Conservation (phyloP, 1,139 yeast genomes). For the Hyphopichia fennica region DNA sequence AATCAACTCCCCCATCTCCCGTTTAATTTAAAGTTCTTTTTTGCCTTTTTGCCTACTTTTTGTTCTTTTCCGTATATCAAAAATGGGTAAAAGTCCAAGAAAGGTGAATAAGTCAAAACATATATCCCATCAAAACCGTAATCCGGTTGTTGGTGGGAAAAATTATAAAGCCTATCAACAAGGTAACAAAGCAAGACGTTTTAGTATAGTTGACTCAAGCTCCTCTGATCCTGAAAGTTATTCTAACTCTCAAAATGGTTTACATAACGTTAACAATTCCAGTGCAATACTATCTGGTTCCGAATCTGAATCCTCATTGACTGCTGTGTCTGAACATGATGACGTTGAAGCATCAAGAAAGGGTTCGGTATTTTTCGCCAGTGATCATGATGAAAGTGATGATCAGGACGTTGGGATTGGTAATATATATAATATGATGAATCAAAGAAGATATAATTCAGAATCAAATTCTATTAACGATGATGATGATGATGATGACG, state of each 20-base stretch:
- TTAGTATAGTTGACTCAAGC: constrained; percentile 44
- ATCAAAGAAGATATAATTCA: constrained; percentile 1
- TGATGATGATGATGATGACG: constrained; percentile 27
- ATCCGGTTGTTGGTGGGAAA: constrained; percentile 29
- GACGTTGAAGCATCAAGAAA: constrained; percentile 17
- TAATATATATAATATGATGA: constrained; percentile 22
- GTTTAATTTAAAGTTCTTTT: too few species aligned
- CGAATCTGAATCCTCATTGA: constrained; percentile 37
- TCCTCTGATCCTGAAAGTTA: constrained; percentile 27
- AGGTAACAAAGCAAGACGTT: constrained; percentile 24
- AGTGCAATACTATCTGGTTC: constrained; percentile 12
- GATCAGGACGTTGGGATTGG: constrained; percentile 10
- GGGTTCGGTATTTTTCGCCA: constrained; percentile 9
- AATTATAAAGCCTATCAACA: constrained; percentile 26
- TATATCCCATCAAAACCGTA: constrained; percentile 1
- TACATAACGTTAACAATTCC: constrained; percentile 7
- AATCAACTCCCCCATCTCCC: neutral
- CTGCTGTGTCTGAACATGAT: constrained; percentile 42
- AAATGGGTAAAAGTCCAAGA: constrained; percentile 35
- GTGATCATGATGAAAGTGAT: constrained; percentile 6
- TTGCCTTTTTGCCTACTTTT: neutral
- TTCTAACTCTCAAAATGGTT: constrained; percentile 16
- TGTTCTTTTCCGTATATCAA: too few species aligned
- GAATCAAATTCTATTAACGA: constrained; percentile 5
- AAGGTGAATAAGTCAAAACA: constrained; percentile 11